Evolutionary conservation across 495 filamentous ascomycete genomes (phyloP).

Genomic region (Astrothelium macrocarpum): DNA sequence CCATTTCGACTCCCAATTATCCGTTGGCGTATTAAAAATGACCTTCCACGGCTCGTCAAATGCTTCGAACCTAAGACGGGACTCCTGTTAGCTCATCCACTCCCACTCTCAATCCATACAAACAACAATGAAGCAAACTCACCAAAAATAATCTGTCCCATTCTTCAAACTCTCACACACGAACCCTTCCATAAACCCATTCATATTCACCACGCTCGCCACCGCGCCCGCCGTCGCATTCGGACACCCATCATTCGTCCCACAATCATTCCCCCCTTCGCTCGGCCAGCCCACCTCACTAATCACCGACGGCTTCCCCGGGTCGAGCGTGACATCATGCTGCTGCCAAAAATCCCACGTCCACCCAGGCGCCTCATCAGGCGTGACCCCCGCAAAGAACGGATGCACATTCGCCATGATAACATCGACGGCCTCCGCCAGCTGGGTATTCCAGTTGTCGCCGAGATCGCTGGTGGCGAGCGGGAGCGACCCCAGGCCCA

Average conservation of each 20-base stretch:
- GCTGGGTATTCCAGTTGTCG: constrained; percentile 65
- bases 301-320: constrained; percentile 56
- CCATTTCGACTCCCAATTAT: constrained; percentile 95
- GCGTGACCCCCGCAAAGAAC: constrained; percentile 79
- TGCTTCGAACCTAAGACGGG: constrained; percentile 32
- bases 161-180: constrained; percentile 71
- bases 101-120: background rate
- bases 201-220: constrained; percentile 76
- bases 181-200: constrained; percentile 75
- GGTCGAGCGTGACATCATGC: constrained; percentile 51
- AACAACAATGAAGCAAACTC: constrained; percentile 5
- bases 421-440: constrained; percentile 64
- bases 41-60: constrained; percentile 97
- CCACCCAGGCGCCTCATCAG: constrained; percentile 64
- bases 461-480: constrained; percentile 89
- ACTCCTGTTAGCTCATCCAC: background rate
- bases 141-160: constrained; percentile 90
- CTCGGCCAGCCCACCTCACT: constrained; percentile 90
- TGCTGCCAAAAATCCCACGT: constrained; percentile 70
- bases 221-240: constrained; percentile 49
- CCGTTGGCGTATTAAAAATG: constrained; percentile 48
- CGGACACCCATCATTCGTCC: constrained; percentile 44
- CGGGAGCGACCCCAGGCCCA: constrained; percentile 54
- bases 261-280: constrained; percentile 72
- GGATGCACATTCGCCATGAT: constrained; percentile 98